Conservation (phyloP, 106 monocot genomes). For the Triglochin maritima region DNA sequence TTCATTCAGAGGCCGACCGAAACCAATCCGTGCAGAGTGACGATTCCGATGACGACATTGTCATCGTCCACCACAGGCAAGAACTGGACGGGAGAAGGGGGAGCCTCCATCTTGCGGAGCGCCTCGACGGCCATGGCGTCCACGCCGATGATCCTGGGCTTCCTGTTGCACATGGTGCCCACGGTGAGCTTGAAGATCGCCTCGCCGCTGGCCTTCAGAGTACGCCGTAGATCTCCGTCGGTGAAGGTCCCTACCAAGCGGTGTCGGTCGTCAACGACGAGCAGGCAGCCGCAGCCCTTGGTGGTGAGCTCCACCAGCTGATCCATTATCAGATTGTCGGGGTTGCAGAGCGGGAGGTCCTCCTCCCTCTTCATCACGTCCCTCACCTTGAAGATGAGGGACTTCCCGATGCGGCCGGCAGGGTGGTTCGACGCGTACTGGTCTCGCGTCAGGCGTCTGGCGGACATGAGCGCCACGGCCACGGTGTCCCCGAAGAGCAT, state of each 20-base stretch:
- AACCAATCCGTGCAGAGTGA: constrained; percentile 60
- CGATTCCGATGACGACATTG: constrained; percentile 36
- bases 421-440: constrained; percentile 76
- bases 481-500: constrained; percentile 80
- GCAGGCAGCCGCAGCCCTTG: constrained; percentile 89
- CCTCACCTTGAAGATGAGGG: constrained; percentile 79
- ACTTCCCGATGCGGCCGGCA: constrained; percentile 75
- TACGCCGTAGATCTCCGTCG: constrained; percentile 81
- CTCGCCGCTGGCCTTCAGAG: constrained; percentile 57
- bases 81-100: constrained; percentile 64
- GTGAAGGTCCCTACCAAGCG: constrained; percentile 90
- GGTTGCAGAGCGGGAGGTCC: constrained; percentile 70
- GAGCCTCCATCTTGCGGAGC: constrained; percentile 59
- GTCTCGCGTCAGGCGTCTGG: constrained; percentile 40
- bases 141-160: constrained; percentile 36
- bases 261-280: constrained; percentile 55
- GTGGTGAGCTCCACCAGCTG: constrained; percentile 81
- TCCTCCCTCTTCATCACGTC: constrained; percentile 86
- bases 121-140: constrained; percentile 59
- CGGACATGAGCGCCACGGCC: constrained; percentile 50
- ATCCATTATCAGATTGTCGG: constrained; percentile 84
- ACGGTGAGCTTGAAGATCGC: constrained; percentile 84
- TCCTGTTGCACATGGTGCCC: constrained; percentile 90
- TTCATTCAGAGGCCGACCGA: constrained; percentile 39
- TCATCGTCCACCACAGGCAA: constrained; percentile 41